Percentiles rank a stretch among this genome's conserved stretches.
phyloP scores from a whole-genome alignment of 768 basidiomycete genomes.

The Suillus ampliporus region DNA sequence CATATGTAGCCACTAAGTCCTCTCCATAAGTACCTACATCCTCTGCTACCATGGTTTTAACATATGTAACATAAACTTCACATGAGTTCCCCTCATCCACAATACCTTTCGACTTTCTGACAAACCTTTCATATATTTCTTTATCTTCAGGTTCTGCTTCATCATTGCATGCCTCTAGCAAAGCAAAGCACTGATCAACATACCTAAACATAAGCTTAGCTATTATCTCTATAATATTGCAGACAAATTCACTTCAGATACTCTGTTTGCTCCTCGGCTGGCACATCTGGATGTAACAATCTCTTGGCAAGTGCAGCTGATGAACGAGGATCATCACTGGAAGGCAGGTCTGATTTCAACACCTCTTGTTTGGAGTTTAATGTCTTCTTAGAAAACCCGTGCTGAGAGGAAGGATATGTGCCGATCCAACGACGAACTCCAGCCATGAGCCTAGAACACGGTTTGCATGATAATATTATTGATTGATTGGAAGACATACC shows the following conservation, averaged over 20 bases:
- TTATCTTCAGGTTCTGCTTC: slow-evolving; percentile 63
- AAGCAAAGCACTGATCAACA: slow-evolving; percentile 74
- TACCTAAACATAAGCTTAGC: slow-evolving; percentile 50
- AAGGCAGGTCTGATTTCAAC: slow-evolving; percentile 31
- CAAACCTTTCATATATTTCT: slow-evolving; percentile 57
- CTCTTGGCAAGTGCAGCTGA: slow-evolving; percentile 64
- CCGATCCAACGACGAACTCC: slow-evolving; percentile 83
- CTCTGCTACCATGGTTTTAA: neutral
- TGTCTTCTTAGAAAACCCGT: slow-evolving; percentile 47
- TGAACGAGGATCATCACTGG: slow-evolving; percentile 43
- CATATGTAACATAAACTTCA: slow-evolving; percentile 8
- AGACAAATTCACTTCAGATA: slow-evolving; percentile 64
- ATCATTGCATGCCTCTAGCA: slow-evolving; percentile 60
- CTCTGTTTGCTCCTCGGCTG: slow-evolving; percentile 67
- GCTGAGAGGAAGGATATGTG: slow-evolving; percentile 49
- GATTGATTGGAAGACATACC: slow-evolving; percentile 36
- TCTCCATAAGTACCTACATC: slow-evolving; percentile 2
- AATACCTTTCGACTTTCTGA: slow-evolving; percentile 53
- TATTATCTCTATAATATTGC: neutral
- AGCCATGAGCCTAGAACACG: slow-evolving; percentile 63
- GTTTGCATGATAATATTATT: slow-evolving; percentile 13
- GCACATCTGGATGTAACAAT: slow-evolving; percentile 66
- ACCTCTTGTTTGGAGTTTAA: slow-evolving; percentile 29
- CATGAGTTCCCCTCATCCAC: neutral
- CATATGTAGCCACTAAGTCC: slow-evolving; percentile 6